phyloP scores from a whole-genome alignment of 2,329 filamentous ascomycete species.

The Talaromyces amestolkiae region DNA sequence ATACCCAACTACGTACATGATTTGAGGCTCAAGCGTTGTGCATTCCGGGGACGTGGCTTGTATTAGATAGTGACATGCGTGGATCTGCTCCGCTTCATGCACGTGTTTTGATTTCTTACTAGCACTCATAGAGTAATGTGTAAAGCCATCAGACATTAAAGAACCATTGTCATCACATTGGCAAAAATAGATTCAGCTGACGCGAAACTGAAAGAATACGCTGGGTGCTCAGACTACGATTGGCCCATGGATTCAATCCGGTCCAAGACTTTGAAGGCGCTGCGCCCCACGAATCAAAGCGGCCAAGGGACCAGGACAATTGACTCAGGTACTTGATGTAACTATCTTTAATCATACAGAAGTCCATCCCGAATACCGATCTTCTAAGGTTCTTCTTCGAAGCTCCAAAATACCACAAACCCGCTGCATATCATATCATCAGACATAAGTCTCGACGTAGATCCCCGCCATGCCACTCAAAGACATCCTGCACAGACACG shows the following conservation, averaged over 20 bases:
- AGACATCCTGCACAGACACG: slow-evolving; percentile 63
- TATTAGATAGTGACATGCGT: neutral
- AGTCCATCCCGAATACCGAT: neutral
- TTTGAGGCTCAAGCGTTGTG: neutral
- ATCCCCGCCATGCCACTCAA: slow-evolving; percentile 54
- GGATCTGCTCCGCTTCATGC: slow-evolving; percentile 4
- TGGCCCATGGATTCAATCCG: neutral
- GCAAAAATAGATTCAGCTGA: neutral
- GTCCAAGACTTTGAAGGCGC: neutral
- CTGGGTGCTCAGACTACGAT: neutral
- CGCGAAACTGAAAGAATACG: neutral
- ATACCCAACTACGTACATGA: neutral
- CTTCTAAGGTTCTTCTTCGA: neutral
- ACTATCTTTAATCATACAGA: neutral
- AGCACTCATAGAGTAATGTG: neutral
- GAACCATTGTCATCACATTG: neutral
- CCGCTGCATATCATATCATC: neutral
- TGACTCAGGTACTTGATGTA: neutral
- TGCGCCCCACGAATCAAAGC: slow-evolving; percentile 10
- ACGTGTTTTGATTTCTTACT: neutral
- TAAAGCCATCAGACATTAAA: neutral
- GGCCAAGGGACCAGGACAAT: neutral
- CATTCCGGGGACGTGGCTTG: neutral
- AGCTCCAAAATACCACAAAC: no score
- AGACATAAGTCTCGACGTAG: neutral